Conservation (phyloP, 202 grass and related monocot genomes). For the Schoenoplectus triqueter region DNA sequence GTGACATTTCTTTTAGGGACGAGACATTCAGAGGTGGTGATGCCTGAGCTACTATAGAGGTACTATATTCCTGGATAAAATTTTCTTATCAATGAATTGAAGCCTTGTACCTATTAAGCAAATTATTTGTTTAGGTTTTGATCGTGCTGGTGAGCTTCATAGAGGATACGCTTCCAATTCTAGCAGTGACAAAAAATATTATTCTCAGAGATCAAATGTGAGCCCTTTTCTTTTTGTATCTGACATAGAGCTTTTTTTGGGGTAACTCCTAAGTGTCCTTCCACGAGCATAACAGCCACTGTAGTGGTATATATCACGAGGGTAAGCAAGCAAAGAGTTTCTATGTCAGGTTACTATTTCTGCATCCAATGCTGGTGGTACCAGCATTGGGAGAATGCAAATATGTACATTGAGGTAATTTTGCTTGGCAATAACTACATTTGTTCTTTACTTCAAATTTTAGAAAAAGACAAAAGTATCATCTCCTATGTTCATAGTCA, state of each 20-base stretch:
- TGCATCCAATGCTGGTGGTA: conserved; percentile 80
- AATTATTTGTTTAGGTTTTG: conserved; percentile 51
- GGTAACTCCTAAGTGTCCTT: conserved; percentile 72
- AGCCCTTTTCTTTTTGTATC: conserved; percentile 43
- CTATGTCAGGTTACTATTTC: conserved; percentile 43
- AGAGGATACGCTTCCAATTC: conserved; percentile 64
- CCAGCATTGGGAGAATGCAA: conserved; percentile 69
- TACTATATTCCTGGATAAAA: conserved; percentile 45
- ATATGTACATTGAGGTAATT: conserved; percentile 78
- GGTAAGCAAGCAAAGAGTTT: conserved; percentile 22
- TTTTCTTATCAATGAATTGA: conserved; percentile 27
- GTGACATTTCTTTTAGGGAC: conserved; percentile 65
- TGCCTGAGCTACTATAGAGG: conserved; percentile 66
- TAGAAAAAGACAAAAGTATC: too few species aligned
- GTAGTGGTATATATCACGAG: conserved; percentile 39
- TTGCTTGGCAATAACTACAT: background rate
- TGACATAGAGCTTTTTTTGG: background rate
- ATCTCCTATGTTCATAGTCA: too few species aligned
- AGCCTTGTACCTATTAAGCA: conserved; percentile 28
- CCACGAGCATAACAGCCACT: conserved; percentile 56
- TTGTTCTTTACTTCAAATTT: too few species aligned
- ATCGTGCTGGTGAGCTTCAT: conserved; percentile 52
- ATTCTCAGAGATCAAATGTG: conserved; percentile 86
- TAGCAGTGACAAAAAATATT: conserved; percentile 48
- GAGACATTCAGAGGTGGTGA: conserved; percentile 62